phyloP scores from a whole-genome alignment of 768 basidiomycete genomes.

The Nidularia sp. region DNA sequence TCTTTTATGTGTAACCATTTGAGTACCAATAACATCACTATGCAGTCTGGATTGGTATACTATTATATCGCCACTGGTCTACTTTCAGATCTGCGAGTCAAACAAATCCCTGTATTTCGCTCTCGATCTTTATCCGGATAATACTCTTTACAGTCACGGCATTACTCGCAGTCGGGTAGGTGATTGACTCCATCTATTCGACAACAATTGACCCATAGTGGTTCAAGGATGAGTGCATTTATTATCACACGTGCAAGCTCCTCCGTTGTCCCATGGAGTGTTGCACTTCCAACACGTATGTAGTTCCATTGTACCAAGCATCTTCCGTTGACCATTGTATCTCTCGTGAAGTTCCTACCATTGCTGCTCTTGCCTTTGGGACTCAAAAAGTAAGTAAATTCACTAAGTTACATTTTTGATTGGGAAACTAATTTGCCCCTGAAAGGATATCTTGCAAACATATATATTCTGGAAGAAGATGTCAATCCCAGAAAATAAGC shows the following conservation, averaged over 20 bases:
- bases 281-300: too few species aligned
- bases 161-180: not conserved
- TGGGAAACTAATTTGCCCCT: not conserved
- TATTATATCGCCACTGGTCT: not conserved
- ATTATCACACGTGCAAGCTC: not conserved
- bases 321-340: too few species aligned
- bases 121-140: too few species aligned
- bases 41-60: not conserved
- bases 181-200: not conserved
- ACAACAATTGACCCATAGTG: not conserved
- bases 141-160: too few species aligned
- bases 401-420: not conserved
- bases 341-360: not conserved
- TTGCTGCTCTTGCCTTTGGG: not conserved
- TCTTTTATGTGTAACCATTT: not conserved
- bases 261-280: not conserved
- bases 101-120: too few species aligned
- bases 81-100: too few species aligned
- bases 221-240: not conserved
- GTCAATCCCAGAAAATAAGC: not conserved
- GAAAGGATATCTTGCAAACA: not conserved
- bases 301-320: too few species aligned
- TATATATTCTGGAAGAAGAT: not conserved
- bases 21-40: not conserved
- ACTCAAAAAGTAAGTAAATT: not conserved